phyloP scores from a whole-genome alignment of 495 filamentous ascomycete genomes.

The Xylaria sp. region DNA sequence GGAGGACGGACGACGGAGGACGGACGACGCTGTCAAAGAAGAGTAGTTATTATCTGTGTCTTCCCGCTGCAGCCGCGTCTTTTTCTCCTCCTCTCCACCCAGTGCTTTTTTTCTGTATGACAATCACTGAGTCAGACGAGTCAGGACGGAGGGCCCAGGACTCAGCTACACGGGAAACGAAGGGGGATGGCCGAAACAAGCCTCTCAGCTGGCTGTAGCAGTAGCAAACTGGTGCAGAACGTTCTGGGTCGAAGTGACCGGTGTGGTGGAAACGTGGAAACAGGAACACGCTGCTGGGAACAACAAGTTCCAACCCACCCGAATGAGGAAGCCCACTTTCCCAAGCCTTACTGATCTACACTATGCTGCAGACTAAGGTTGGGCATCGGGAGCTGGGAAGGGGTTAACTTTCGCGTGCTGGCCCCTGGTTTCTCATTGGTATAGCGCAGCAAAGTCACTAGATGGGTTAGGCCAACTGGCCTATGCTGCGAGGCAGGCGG shows the following conservation, averaged over 20 bases:
- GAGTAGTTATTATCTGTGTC: background rate
- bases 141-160: background rate
- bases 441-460: constrained; percentile 1
- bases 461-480: background rate
- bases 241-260: background rate
- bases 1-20: constrained; percentile 11
- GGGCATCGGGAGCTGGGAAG: background rate
- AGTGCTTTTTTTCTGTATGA: background rate
- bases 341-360: background rate
- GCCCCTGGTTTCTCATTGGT: constrained; percentile 4
- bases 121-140: constrained; percentile 6
- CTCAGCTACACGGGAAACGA: constrained; percentile 17
- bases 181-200: constrained; percentile 6
- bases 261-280: constrained; percentile 6
- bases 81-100: background rate
- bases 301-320: constrained; percentile 11
- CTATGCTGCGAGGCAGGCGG: background rate
- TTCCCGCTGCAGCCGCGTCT: background rate
- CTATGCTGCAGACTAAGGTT: constrained; percentile 6
- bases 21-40: constrained; percentile 21
- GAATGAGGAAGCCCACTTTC: constrained; percentile 10
- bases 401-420: constrained; percentile 6
- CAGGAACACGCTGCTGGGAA: constrained; percentile 16
- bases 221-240: constrained; percentile 1
- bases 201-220: constrained; percentile 23